Evolutionary conservation across 768 basidiomycete genomes (phyloP).

Genomic region (Suillus placidus): DNA sequence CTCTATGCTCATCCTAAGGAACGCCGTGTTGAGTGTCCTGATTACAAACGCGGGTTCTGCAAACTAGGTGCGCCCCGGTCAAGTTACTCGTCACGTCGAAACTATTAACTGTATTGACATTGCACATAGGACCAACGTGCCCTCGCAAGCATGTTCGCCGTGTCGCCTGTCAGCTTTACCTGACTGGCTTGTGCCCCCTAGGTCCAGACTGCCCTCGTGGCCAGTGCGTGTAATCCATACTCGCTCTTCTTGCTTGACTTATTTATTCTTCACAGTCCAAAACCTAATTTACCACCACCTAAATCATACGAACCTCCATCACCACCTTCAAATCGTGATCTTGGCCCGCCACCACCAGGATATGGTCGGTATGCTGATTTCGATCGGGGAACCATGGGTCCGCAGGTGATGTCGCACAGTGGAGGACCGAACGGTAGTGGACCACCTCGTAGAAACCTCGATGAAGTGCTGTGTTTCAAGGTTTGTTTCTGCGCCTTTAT

Average conservation of each 20-base stretch:
- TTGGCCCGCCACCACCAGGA: conserved; percentile 91
- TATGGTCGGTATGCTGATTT: conserved; percentile 84
- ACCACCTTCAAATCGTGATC: conserved; percentile 72
- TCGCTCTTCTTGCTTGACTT: conserved; percentile 13
- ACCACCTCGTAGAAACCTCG: conserved; percentile 68
- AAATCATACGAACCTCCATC: conserved; percentile 79
- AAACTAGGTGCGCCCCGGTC: conserved; percentile 69
- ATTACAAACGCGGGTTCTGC: conserved; percentile 96
- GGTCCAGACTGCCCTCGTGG: conserved; percentile 87
- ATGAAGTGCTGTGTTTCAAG: conserved; percentile 89
- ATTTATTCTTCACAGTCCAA: conserved; percentile 57
- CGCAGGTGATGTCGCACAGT: conserved; percentile 24
- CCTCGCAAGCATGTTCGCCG: conserved; percentile 92
- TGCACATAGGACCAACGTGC: conserved; percentile 72
- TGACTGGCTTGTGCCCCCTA: conserved; percentile 91
- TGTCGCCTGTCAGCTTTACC: conserved; percentile 87
- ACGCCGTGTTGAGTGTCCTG: conserved; percentile 89
- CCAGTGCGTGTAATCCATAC: conserved; percentile 63
- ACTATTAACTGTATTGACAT: conserved; percentile 12
- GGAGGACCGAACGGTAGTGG: conserved; percentile 37
- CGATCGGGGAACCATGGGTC: conserved; percentile 53
- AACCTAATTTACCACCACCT: conserved; percentile 68
- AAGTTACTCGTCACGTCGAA: conserved; percentile 8
- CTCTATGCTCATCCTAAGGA: conserved; percentile 95
- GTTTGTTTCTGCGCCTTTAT: conserved; percentile 39